phyloP scores from a whole-genome alignment of 345 rosid genomes.

The Brassica incana region DNA sequence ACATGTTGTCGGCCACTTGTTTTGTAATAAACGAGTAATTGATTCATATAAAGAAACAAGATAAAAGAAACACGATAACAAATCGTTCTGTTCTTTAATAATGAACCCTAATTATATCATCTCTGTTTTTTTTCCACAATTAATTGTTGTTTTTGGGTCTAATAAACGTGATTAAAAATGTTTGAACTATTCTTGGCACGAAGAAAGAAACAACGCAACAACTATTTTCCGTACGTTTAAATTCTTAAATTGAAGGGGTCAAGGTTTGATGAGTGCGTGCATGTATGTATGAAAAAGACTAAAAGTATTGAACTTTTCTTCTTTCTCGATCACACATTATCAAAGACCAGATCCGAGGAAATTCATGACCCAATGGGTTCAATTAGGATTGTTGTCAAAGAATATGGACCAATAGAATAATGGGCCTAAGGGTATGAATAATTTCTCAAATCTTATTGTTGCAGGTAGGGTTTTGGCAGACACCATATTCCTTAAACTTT shows the following conservation, averaged over 20 bases:
- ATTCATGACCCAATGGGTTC: not conserved
- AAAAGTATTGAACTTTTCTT: not conserved
- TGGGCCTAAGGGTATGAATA: conserved; percentile 4
- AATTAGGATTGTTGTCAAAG: not conserved
- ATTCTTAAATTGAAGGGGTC: not conserved
- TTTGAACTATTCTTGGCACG: not conserved
- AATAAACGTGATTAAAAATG: not conserved
- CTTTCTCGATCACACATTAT: not conserved
- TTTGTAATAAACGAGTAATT: not conserved
- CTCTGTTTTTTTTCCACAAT: not conserved
- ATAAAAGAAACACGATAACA: too few species aligned
- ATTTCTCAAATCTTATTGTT: not conserved
- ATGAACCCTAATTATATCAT: not conserved
- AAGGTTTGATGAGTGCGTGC: not conserved
- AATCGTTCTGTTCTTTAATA: not conserved
- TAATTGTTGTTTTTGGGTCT: not conserved
- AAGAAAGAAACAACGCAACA: conserved; percentile 9
- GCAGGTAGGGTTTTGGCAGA: not conserved
- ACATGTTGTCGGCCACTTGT: conserved; percentile 33
- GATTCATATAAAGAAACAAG: not conserved
- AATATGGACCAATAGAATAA: not conserved
- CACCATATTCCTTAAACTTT: not conserved
- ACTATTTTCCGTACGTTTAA: not conserved
- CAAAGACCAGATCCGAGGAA: not conserved
- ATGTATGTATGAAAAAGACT: not conserved